Evolutionary conservation across 768 basidiomycete species (phyloP), one percentile per base, ranked within the genome.

Genomic region (Trametes gibbosa): DNA sequence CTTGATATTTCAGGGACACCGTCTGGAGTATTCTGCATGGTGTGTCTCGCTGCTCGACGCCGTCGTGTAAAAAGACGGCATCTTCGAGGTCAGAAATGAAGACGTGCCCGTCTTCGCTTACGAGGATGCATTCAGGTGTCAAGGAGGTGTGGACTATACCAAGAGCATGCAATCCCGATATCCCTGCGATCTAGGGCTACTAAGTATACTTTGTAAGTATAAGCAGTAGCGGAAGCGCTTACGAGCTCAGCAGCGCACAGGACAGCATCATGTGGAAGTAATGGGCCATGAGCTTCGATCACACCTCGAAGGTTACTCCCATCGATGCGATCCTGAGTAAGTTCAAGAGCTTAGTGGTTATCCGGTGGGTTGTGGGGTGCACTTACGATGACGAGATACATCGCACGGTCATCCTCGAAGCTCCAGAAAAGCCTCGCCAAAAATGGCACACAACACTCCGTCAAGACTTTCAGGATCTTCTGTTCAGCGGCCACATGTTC

Each of bases 221-320:
- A 41, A 21, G 23, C 3, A n/a, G 25, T 24, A 41, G 7, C 13
- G 17, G 1, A 27, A 27, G 7, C 37, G 64, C 78, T 59, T 51
- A 84, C 83, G 32, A 84, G 66, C 67, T 85, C 82, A 32, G 76
- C 74, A 5, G 79, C 78, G 61, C 79, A 81, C 48, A 80, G 75
- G 17, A 70, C 65, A 1, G 75, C 75, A 14, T 74, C 72, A 5
- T 74, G 68, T 5, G 74, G 66, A 9, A 66, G 63, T 8, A 83
- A 56, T 1, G 72, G 62, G 0, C 77, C 80, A 45, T 74, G 34
- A 2, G 34, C 37, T 24, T 52, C 48, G 14, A 64, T 50, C 1
- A 41, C 46, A 17, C 13, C 55, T 24, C 24, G 51, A 17, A 64
- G 32, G 19, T 21, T 56, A 19, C 49, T 39, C 10, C 45, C 58